Conservation (phyloP, 306 rosid species). For the Glycine latifolia region DNA sequence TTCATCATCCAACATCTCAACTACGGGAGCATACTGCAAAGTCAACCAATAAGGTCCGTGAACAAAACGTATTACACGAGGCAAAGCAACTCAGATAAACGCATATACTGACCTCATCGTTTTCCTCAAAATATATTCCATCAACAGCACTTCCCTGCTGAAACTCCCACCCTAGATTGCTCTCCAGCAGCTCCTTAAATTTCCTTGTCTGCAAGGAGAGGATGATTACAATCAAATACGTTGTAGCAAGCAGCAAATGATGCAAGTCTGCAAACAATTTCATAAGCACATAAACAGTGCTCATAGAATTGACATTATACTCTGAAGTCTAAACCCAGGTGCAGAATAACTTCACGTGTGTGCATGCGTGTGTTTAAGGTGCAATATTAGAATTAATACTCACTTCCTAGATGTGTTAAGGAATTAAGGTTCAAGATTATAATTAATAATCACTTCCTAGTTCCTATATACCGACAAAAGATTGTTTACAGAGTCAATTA, state of each 20-base stretch:
- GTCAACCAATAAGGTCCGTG: constrained; percentile 27
- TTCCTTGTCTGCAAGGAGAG: constrained; percentile 68
- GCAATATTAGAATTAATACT: background rate
- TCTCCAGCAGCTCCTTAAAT: constrained; percentile 75
- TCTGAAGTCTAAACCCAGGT: background rate
- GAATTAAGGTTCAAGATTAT: no score
- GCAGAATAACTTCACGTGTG: background rate
- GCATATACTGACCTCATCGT: constrained; percentile 70
- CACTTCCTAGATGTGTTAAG: background rate
- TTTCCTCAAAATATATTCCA: constrained; percentile 75
- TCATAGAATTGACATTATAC: background rate
- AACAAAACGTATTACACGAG: background rate
- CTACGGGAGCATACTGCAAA: constrained; percentile 87
- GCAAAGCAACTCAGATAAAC: constrained; percentile 5
- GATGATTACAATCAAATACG: constrained; percentile 8
- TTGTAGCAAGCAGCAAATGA: constrained; percentile 28
- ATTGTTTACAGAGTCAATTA: background rate
- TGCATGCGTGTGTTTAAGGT: background rate
- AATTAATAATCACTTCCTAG: no score
- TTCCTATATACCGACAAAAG: background rate
- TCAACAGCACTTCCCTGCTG: constrained; percentile 62
- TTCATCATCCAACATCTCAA: constrained; percentile 76
- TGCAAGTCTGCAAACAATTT: constrained; percentile 17
- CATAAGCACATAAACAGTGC: background rate
- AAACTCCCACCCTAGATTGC: constrained; percentile 81